Evolutionary conservation across 257 asterid species (phyloP), one percentile per base, ranked within the genome.

Genomic region (Salvia rosmarinus): DNA sequence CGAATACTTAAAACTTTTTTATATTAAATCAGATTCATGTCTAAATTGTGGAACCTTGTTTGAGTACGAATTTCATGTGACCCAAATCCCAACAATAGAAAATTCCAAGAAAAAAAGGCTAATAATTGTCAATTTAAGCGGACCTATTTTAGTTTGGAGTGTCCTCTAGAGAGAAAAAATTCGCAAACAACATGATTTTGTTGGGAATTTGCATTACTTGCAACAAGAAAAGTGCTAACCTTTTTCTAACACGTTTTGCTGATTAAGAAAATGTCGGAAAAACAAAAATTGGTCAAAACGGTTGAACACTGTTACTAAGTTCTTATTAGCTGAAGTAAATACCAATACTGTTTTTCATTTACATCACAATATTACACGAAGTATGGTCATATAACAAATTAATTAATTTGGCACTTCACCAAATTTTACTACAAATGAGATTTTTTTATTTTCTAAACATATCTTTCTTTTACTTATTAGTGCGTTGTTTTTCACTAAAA

Each of bases 101-200:
- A 51, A 51, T 1, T 8, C 4, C 4, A n/a, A n/a, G 2, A 8
- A 1, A 19, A 2, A 9, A 19, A 19, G 16, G 5, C 6, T 9
- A 52, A 19, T 9, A 16, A 49, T 4, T 56, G 56, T 7, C 46
- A 35, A 16, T 62, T 72, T 50, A 49, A 47, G 71, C 50, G 71
- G 66, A 3, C 66, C 25, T 23, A 40, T 20, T 51, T 64, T 11
- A 34, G 7, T 63, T 64, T 54, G 67, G 73, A 30, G 61, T 66
- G 7, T 51, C 58, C 66, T 30, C 9, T 12, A 65, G 50, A 25
- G 23, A 17, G 17, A 32, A 73, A 30, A 32, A 37, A 25, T 52
- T 74, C 40, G 39, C 32, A 8, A 58, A 66, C 78, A 39, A 9
- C 19, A 56, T 74, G 20, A 66, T 74, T 42, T 30, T 32, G 73